A percentile compares a stretch with the other conserved stretches of the same genome.
Evolutionary conservation across 1,139 yeast genomes (phyloP).

Genomic region (Pichia norvegensis): DNA sequence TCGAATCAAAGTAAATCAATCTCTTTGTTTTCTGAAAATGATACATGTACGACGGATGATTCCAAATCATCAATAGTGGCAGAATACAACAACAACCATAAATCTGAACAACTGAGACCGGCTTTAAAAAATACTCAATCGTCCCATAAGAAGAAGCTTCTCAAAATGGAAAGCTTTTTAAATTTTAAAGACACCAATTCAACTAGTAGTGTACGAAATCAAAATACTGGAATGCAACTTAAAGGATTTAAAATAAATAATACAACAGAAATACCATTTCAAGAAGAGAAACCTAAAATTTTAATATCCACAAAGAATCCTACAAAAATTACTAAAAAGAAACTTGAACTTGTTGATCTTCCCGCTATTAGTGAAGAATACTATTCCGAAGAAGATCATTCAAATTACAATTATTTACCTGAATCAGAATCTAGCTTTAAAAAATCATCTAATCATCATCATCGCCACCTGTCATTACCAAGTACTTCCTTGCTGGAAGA

Average conservation of each 20-base stretch:
- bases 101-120: neutral
- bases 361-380: constrained; percentile 14
- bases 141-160: constrained; percentile 6
- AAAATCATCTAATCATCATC: neutral
- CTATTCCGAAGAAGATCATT: neutral
- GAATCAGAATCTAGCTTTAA: neutral
- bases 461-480: neutral
- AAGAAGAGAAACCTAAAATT: neutral
- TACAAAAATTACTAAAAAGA: neutral
- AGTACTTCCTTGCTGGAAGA: neutral
- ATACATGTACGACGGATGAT: constrained; percentile 5
- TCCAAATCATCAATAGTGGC: neutral
- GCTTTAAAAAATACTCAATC: neutral
- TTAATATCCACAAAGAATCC: neutral
- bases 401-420: neutral
- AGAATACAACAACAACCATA: neutral
- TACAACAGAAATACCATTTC: constrained; percentile 4
- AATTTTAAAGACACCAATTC: constrained; percentile 11
- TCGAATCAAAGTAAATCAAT: neutral
- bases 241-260: constrained; percentile 19
- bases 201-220: neutral
- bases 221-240: constrained; percentile 5
- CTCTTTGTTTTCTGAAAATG: constrained; percentile 11
- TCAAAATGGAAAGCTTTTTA: constrained; percentile 24
- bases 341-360: constrained; percentile 8